Base-by-base conservation (phyloP, 306 rosid species). In the Gastrolobium bilobum region DNA sequence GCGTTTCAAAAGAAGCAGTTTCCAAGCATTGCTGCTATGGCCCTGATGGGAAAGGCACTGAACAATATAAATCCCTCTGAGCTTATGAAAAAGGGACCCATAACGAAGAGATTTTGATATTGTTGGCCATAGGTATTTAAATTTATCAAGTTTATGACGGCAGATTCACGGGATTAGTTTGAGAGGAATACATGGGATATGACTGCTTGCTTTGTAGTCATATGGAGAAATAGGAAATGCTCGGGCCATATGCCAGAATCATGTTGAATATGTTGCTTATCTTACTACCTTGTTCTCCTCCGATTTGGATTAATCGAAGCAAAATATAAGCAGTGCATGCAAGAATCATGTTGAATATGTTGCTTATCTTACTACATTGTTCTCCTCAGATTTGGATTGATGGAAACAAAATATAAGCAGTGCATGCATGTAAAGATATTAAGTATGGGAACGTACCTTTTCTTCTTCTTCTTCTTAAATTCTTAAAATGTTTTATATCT, bases 11-110 rank as follows among this genome's bases (percentile, higher is more conserved):
- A 87, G 88, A 88, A 83, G 86, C 88, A 83, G 75, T 91, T 91
- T 83, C 98, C 99, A 52, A 95, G 98, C 85, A 42, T 93, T 70
- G 99, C 87, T 84, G 98, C 98, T 46, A 90, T 95, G 98, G 98
- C 98, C 9, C 84, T 95, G 79, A 86, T 95, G 98, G 99, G 97
- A 69, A 95, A 83, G 85, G 87, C 93, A 53, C 53, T 90, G 88
- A 66, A 76, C 48, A 84, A 83, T 80, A 66, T 86, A 82, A 83
- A 51, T 73, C 84, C 89, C 50, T 81, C 93, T 9, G 85, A 87
- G 80, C 59, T 90, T 46, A 57, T 26, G 29, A 91, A 79, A 71
- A 90, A 66, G 67, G 98, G 94, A 39, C 76, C 93, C 4, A 76
- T 88, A 29, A 66, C 85, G 3, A 47, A 87, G 61, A 81, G 79